Evolutionary conservation across 2,329 filamentous ascomycete genomes (phyloP).

Genomic region (Nothophaeocryptopus gaeumannii): DNA sequence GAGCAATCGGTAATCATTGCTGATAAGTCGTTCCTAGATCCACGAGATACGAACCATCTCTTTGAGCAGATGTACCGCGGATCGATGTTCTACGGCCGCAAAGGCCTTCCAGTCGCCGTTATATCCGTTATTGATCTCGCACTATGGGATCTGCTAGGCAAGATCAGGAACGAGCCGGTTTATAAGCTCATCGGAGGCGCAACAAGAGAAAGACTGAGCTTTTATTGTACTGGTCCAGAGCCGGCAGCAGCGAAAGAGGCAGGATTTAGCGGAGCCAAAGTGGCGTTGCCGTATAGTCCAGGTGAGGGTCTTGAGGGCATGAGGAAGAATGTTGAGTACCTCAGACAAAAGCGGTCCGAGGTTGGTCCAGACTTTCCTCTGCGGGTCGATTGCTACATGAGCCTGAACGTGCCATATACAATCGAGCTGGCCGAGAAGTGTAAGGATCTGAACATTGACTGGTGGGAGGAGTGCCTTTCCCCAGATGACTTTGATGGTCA

Average conservation of each 20-base stretch:
- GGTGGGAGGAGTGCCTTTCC: slow-evolving; percentile 93
- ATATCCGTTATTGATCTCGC: slow-evolving; percentile 94
- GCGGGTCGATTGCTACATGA: slow-evolving; percentile 98
- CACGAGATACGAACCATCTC: slow-evolving; percentile 83
- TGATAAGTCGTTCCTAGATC: slow-evolving; percentile 56
- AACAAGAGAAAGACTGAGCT: slow-evolving; percentile 78
- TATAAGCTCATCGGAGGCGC: slow-evolving; percentile 92
- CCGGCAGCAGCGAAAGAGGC: slow-evolving; percentile 75
- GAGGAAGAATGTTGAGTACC: slow-evolving; percentile 84
- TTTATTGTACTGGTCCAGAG: slow-evolving; percentile 92
- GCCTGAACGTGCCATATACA: slow-evolving; percentile 85
- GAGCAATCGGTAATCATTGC: background rate
- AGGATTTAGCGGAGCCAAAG: slow-evolving; percentile 89
- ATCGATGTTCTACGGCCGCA: slow-evolving; percentile 95
- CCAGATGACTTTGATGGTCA: slow-evolving; percentile 93
- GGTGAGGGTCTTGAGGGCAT: slow-evolving; percentile 80
- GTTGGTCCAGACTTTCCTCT: slow-evolving; percentile 89
- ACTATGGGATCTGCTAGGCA: slow-evolving; percentile 87
- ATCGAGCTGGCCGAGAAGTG: slow-evolving; percentile 85
- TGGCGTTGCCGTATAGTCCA: slow-evolving; percentile 83
- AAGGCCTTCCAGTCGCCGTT: slow-evolving; percentile 82
- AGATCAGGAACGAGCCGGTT: slow-evolving; percentile 87
- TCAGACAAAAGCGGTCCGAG: slow-evolving; percentile 76
- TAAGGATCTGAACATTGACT: slow-evolving; percentile 83
- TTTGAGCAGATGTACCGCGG: slow-evolving; percentile 97